Evolutionary conservation across 2,329 filamentous ascomycete species (phyloP), one percentile per base, ranked within the genome.

Genomic region (Aspergillus tubingensis): DNA sequence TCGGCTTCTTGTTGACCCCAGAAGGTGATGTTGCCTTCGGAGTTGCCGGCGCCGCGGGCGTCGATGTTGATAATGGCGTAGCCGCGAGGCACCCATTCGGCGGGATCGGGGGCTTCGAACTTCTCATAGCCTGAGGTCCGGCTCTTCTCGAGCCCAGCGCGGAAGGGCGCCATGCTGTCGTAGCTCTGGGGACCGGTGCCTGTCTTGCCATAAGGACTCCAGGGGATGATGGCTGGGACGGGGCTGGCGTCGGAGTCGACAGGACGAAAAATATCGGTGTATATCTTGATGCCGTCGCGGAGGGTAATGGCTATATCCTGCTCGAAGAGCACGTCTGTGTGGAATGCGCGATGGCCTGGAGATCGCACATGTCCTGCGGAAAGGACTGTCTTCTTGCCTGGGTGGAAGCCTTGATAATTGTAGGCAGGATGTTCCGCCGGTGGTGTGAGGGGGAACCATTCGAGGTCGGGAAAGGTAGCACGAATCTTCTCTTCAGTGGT

Each of bases 61-160:
- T 75, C 73, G 11, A 72, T 60, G 44, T 74, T 71, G 36, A 74
- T 64, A 41, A 75, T 64, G 2, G 72, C 72, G 54, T 73, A 75
- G 1, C 71, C 71, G 38, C 68, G 55, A 6, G 58, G 38, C 17
- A 64, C 66, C 67, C 71, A 75, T 36, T 74, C 72, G 4, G 71
- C 71, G 0, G 72, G 72, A 47, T 74, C 68, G 0, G 66, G 65
- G 3, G 64, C 67, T 56, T 71, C 70, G 30, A 70, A 72, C 30
- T 64, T 68, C 44, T 67, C 64, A 59, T 27, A 62, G 48, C 3
- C 65, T 59, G 2, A 67, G 47, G 10, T 60, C 53, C 49, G 54
- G 5, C 23, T 43, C 10, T 54, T 54, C 38, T 43, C 39, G 6
- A 54, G 52, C 6, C 52, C 52, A 21, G 17, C 52, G 2, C 36